phyloP scores from a whole-genome alignment of 768 basidiomycete species.

The Agrocybe praecox region DNA sequence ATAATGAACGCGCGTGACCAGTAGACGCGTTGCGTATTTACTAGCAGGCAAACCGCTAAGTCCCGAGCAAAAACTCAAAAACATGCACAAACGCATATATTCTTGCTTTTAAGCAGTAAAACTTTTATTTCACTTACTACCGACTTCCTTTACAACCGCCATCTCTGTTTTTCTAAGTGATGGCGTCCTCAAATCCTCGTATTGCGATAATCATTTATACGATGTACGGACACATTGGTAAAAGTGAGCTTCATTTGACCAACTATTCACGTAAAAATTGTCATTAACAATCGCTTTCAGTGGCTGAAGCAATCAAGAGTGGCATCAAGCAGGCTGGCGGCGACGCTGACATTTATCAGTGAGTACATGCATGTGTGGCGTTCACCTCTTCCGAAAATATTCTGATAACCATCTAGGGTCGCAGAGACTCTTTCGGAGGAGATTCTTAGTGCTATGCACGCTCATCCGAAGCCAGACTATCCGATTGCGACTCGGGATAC shows the following conservation, averaged over 20 bases:
- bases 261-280: neutral
- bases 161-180: slow-evolving; percentile 15
- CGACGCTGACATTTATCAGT: slow-evolving; percentile 43
- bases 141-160: neutral
- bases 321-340: slow-evolving; percentile 41
- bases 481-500: slow-evolving; percentile 55
- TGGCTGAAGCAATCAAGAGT: slow-evolving; percentile 55
- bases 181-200: slow-evolving; percentile 54
- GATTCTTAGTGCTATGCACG: slow-evolving; percentile 61
- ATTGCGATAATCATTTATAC: slow-evolving; percentile 76
- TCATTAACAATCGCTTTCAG: slow-evolving; percentile 33
- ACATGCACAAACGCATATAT: too few species aligned
- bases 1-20: too few species aligned
- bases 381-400: neutral
- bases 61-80: too few species aligned
- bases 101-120: too few species aligned
- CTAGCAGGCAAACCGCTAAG: too few species aligned
- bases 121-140: neutral
- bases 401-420: slow-evolving; percentile 39
- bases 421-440: slow-evolving; percentile 67
- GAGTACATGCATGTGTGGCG: slow-evolving; percentile 10
- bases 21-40: too few species aligned
- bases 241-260: slow-evolving; percentile 43
- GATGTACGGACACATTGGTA: slow-evolving; percentile 73
- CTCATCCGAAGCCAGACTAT: slow-evolving; percentile 59